phyloP scores from a whole-genome alignment of 106 monocot genomes.

The Dendrobium officinale region DNA sequence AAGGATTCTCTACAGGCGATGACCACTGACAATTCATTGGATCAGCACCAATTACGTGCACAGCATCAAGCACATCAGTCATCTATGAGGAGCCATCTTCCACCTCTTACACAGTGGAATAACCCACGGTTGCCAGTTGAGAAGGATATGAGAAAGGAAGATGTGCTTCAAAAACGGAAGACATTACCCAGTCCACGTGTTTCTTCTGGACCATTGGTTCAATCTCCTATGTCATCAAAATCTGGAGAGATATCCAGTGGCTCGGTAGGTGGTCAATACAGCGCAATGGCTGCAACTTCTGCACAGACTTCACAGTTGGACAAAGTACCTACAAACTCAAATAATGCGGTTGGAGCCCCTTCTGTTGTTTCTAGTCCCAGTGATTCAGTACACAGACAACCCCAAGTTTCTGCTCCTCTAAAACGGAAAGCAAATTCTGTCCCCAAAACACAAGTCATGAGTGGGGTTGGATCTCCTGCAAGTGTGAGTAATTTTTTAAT shows the following conservation, averaged over 20 bases:
- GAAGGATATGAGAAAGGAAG: conserved; percentile 59
- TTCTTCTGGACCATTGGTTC: conserved; percentile 67
- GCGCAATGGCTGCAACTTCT: conserved; percentile 40
- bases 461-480: conserved; percentile 86
- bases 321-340: conserved; percentile 47
- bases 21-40: conserved; percentile 29
- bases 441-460: conserved; percentile 52
- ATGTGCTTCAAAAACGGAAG: conserved; percentile 52
- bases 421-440: conserved; percentile 72
- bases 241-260: conserved; percentile 82
- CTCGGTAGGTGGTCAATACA: conserved; percentile 55
- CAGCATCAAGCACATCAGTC: conserved; percentile 37
- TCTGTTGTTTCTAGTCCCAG: conserved; percentile 64
- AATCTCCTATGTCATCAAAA: conserved; percentile 84
- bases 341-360: conserved; percentile 36
- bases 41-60: conserved; percentile 43
- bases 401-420: conserved; percentile 22
- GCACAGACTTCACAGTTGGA: conserved; percentile 54
- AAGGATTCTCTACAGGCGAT: conserved; percentile 40
- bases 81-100: conserved; percentile 38
- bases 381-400: conserved; percentile 56
- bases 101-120: conserved; percentile 42
- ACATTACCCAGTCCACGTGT: conserved; percentile 60
- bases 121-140: conserved; percentile 23
- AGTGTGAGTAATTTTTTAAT: conserved; percentile 75